Percentiles rank a stretch among this genome's conserved stretches.
Conservation (phyloP, 345 rosid species). For the Lepidium didymum region DNA sequence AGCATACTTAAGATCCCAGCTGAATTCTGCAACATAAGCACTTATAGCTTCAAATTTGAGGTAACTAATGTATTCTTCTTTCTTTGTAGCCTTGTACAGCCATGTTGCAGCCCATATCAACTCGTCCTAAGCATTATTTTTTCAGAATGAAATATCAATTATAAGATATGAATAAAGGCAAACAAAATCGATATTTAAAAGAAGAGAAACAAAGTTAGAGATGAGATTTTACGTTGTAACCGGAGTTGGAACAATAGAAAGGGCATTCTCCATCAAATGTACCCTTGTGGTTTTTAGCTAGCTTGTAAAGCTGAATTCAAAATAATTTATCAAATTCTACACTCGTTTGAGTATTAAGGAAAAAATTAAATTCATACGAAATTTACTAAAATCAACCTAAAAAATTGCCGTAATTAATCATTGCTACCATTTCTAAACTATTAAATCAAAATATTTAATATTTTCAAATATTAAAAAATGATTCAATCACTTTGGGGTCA, state of each 20-base stretch:
- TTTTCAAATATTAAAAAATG: too few relatives aligned
- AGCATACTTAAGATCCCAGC: constrained; percentile 92
- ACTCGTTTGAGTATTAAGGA: neutral
- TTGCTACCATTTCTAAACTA: too few relatives aligned
- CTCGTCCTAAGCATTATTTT: constrained; percentile 61
- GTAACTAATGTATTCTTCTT: constrained; percentile 33
- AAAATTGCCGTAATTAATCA: too few relatives aligned
- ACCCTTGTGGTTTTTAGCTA: constrained; percentile 63
- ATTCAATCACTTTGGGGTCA: too few relatives aligned
- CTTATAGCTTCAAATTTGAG: constrained; percentile 49
- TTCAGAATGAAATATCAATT: neutral
- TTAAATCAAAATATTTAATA: too few relatives aligned
- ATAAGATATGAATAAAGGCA: neutral
- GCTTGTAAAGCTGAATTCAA: constrained; percentile 51
- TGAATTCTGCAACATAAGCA: constrained; percentile 66
- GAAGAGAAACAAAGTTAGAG: neutral
- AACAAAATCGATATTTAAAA: neutral
- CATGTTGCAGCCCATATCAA: constrained; percentile 93
- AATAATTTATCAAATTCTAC: neutral
- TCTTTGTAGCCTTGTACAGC: constrained; percentile 60
- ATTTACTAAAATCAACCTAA: too few relatives aligned
- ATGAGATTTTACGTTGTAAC: constrained; percentile 53
- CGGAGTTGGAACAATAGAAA: constrained; percentile 87
- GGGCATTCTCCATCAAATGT: constrained; percentile 94
- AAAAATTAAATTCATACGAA: too few relatives aligned